phyloP scores from a whole-genome alignment of 2,329 filamentous ascomycete genomes.

The Penicillium griseofulvum region DNA sequence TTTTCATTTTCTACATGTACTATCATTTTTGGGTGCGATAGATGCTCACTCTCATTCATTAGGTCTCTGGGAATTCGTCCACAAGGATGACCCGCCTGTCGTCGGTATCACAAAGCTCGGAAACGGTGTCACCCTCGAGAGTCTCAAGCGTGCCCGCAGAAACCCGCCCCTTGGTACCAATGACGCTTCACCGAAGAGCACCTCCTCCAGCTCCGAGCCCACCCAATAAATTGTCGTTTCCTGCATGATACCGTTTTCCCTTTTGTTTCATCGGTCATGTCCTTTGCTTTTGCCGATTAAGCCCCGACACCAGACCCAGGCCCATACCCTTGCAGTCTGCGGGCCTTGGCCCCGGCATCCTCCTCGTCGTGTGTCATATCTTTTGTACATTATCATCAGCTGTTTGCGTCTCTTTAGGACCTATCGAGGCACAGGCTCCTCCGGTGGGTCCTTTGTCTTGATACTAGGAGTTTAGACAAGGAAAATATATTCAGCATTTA shows the following conservation, averaged over 20 bases:
- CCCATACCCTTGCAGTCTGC: conserved; percentile 55
- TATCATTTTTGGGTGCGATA: neutral
- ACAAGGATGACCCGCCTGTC: conserved; percentile 82
- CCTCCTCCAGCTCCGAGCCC: conserved; percentile 37
- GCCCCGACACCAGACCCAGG: conserved; percentile 56
- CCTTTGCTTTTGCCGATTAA: conserved; percentile 29
- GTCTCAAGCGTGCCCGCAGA: conserved; percentile 75
- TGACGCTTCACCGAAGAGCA: conserved; percentile 30
- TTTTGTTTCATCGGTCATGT: conserved; percentile 10
- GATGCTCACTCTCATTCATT: conserved; percentile 19
- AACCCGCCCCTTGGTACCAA: conserved; percentile 52
- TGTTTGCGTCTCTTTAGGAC: conserved; percentile 23
- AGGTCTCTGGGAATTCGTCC: conserved; percentile 80
- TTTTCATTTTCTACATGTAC: conserved; percentile 16
- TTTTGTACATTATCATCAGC: conserved; percentile 45
- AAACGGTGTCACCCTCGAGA: conserved; percentile 76
- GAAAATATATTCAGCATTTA: conserved; percentile 20
- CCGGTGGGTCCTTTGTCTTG: conserved; percentile 18
- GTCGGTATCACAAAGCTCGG: conserved; percentile 90
- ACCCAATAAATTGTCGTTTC: conserved; percentile 31
- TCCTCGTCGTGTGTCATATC: conserved; percentile 37
- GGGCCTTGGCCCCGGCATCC: conserved; percentile 41
- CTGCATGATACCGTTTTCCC: conserved; percentile 9
- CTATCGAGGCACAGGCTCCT: conserved; percentile 1
- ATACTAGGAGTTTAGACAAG: conserved; percentile 31